Conservation (phyloP, 2,329 filamentous ascomycete genomes). For the Fusarium sp. region DNA sequence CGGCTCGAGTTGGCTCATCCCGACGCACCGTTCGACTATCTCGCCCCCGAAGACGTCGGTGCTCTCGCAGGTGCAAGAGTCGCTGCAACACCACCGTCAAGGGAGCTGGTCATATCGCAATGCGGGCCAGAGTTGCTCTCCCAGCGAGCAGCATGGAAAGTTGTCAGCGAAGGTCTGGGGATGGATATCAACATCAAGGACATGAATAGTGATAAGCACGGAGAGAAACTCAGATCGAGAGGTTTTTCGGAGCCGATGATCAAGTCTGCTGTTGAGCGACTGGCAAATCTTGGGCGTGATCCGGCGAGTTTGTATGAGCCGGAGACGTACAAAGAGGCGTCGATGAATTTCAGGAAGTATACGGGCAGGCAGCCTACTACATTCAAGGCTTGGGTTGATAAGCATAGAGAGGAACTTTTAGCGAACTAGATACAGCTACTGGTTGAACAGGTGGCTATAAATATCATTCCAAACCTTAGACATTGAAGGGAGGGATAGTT, state of each 20-base stretch:
- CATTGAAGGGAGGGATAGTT: background rate
- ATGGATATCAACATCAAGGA: background rate
- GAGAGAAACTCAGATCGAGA: background rate
- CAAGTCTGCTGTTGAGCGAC: background rate
- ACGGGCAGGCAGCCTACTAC: constrained; percentile 8
- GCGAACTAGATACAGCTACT: background rate
- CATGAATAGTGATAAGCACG: background rate
- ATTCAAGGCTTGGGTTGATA: background rate
- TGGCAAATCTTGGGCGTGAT: background rate
- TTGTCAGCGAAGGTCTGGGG: background rate
- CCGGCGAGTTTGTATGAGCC: background rate
- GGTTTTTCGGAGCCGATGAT: background rate
- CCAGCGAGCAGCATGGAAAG: background rate
- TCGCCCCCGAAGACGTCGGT: constrained; percentile 19
- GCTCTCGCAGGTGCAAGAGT: constrained; percentile 1
- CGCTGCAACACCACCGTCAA: rapidly evolving
- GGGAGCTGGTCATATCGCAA: background rate
- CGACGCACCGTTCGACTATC: constrained; percentile 5
- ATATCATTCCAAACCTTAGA: background rate
- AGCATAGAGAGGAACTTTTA: constrained; percentile 4
- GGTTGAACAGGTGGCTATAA: background rate
- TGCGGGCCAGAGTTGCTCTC: constrained; percentile 11
- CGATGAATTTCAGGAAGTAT: constrained; percentile 7
- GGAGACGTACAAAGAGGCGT: background rate
- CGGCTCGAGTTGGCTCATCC: background rate